A percentile compares a stretch with the other conserved stretches of the same genome.
phyloP scores from a whole-genome alignment of 176 grass and related monocot species.

The Chrysopogon serrulatus region DNA sequence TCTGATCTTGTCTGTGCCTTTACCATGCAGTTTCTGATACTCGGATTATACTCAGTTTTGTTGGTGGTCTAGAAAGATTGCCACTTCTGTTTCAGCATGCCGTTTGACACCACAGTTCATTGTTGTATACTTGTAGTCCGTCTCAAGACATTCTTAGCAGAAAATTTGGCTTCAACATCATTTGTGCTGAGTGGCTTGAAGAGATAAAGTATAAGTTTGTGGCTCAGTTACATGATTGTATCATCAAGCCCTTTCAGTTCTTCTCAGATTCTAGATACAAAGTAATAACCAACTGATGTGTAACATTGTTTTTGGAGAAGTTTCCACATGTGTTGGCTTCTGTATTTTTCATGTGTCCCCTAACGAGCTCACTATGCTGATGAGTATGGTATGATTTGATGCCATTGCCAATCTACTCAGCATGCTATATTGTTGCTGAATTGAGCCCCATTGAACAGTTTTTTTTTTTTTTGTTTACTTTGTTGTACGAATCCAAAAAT shows the following conservation, averaged over 20 bases:
- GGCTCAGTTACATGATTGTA: background rate
- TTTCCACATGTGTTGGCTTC: background rate
- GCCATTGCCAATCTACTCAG: background rate
- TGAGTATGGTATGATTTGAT: background rate
- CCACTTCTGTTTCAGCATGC: background rate
- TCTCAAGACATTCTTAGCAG: background rate
- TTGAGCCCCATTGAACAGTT: background rate
- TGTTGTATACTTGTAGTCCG: conserved; percentile 32
- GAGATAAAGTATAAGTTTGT: background rate
- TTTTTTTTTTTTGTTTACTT: too few species aligned
- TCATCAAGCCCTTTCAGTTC: background rate
- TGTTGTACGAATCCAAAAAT: too few species aligned
- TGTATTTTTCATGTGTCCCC: background rate
- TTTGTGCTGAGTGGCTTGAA: conserved; percentile 9
- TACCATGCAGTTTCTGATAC: conserved; percentile 25
- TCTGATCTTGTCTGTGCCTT: background rate
- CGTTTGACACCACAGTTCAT: background rate
- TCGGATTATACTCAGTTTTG: background rate
- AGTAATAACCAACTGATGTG: conserved; percentile 17
- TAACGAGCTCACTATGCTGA: background rate
- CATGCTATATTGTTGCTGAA: background rate
- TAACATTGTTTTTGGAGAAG: background rate
- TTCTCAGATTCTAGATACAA: background rate
- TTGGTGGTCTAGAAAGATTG: background rate
- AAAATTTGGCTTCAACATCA: background rate